Evolutionary conservation across 1,284 basidiomycete species (phyloP).

Genomic region (Cryptococcus hybrid): DNA sequence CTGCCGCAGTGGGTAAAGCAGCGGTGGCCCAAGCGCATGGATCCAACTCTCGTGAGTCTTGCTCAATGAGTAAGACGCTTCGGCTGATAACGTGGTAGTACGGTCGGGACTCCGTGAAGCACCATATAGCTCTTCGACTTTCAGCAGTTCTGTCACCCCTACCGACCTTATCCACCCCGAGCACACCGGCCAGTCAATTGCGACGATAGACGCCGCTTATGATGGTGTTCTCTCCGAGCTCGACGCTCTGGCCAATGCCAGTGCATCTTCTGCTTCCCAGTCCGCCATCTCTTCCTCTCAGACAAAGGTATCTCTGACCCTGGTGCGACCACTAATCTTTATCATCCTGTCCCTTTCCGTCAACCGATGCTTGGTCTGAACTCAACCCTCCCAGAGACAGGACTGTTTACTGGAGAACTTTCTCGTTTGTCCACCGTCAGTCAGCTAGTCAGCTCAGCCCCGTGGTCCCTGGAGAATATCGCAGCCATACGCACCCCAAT

Average conservation of each 20-base stretch:
- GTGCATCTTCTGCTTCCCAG: conserved; percentile 1
- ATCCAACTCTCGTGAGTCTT: too few species aligned
- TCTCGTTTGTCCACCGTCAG: conserved; percentile 26
- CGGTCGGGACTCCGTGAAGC: not conserved
- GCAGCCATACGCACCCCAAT: conserved; percentile 1
- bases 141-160: not conserved
- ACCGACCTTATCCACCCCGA: conserved; percentile 14
- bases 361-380: conserved; percentile 16
- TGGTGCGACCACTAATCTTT: not conserved
- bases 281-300: conserved; percentile 1
- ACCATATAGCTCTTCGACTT: not conserved
- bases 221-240: conserved; percentile 40
- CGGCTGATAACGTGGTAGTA: not conserved
- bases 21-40: not conserved
- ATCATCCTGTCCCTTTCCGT: conserved; percentile 10
- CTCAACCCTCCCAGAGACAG: conserved; percentile 1
- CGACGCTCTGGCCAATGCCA: conserved; percentile 27
- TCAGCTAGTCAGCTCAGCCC: conserved; percentile 7
- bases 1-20: not conserved
- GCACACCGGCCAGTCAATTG: conserved; percentile 26
- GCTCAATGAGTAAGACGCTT: not conserved
- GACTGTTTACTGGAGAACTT: conserved; percentile 4
- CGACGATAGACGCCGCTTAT: conserved; percentile 35
- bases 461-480: conserved; percentile 9
- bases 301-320: not conserved